These are phyloP conservation scores for Trichoderma gamsii DNA, from an alignment of 495 filamentous ascomycete genomes.

Conservation along the genomic window DNA sequence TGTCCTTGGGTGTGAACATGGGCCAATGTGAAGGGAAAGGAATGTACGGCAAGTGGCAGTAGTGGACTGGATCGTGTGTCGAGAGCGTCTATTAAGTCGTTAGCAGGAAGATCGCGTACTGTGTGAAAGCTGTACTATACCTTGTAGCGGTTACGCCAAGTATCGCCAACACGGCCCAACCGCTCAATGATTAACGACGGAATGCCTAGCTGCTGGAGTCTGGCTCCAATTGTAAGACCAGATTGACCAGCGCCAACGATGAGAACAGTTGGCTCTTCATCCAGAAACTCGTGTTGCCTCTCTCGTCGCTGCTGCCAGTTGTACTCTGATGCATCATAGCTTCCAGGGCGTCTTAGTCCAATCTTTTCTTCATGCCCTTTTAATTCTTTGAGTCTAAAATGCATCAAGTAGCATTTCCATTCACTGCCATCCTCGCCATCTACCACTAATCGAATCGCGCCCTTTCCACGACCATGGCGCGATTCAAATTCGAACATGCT, in stretches of 20 bases:
- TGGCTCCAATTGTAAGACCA: conserved; percentile 53
- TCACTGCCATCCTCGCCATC: conserved; percentile 28
- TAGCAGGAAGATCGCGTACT: too few relatives aligned
- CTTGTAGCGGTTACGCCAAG: conserved; percentile 55
- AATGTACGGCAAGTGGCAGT: conserved; percentile 61
- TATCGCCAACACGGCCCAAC: conserved; percentile 59
- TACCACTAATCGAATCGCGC: conserved; percentile 47
- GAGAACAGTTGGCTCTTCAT: conserved; percentile 51
- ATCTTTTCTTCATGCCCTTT: conserved; percentile 41
- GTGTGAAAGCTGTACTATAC: not conserved
- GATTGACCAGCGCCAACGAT: conserved; percentile 44
- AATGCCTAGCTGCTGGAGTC: conserved; percentile 56
- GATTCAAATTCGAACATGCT: conserved; percentile 47
- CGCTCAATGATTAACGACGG: conserved; percentile 54
- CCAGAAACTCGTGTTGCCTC: conserved; percentile 39
- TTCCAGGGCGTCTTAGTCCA: conserved; percentile 39
- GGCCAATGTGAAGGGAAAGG: conserved; percentile 58
- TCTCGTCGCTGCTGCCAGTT: conserved; percentile 55
- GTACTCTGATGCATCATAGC: conserved; percentile 20
- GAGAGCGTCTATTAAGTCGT: conserved; percentile 32
- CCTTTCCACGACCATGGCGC: conserved; percentile 44
- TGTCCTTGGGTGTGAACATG: conserved; percentile 63
- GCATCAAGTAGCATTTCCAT: conserved; percentile 55
- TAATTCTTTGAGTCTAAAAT: conserved; percentile 40
- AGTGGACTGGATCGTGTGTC: conserved; percentile 62